These are phyloP conservation scores for Begonia peltatifolia DNA, from an alignment of 306 rosid genomes.

Conservation along the genomic window DNA sequence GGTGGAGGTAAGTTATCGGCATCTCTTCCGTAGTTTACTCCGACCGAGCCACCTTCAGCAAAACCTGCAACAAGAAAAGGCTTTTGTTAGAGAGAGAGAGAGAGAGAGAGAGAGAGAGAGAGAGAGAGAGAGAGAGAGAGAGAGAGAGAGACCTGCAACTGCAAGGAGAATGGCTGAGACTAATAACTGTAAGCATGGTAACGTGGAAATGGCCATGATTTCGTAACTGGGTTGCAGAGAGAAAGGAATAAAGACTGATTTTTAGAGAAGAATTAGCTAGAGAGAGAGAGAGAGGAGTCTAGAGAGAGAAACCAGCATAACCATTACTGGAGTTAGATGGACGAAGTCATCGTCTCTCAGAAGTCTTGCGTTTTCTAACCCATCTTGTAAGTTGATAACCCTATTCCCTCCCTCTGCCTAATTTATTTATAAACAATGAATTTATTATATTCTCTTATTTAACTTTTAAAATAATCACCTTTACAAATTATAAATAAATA, in stretches of 20 bases:
- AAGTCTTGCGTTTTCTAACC: too few species aligned
- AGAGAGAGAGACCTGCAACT: slow-evolving; percentile 24
- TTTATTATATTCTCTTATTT: too few species aligned
- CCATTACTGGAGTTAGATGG: too few species aligned
- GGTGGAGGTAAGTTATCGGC: slow-evolving; percentile 59
- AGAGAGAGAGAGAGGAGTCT: background rate
- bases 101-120: background rate
- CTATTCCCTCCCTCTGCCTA: too few species aligned
- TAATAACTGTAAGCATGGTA: slow-evolving; percentile 10
- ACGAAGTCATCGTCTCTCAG: too few species aligned
- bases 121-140: slow-evolving; percentile 4
- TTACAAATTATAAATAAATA: too few species aligned
- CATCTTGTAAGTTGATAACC: too few species aligned
- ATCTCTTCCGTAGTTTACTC: slow-evolving; percentile 67
- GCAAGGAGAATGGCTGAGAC: slow-evolving; percentile 16
- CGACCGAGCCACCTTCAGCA: slow-evolving; percentile 39
- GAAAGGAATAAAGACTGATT: background rate
- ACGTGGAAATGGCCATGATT: slow-evolving; percentile 33
- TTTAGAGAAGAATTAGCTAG: slow-evolving; percentile 20
- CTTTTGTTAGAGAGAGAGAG: too few species aligned
- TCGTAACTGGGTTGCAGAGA: slow-evolving; percentile 4
- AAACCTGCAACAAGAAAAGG: background rate
- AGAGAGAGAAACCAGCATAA: too few species aligned
- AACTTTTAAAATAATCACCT: too few species aligned
- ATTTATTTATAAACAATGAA: too few species aligned